Evolutionary conservation across 495 filamentous ascomycete species (phyloP).

Genomic region (Xylaria grammica): DNA sequence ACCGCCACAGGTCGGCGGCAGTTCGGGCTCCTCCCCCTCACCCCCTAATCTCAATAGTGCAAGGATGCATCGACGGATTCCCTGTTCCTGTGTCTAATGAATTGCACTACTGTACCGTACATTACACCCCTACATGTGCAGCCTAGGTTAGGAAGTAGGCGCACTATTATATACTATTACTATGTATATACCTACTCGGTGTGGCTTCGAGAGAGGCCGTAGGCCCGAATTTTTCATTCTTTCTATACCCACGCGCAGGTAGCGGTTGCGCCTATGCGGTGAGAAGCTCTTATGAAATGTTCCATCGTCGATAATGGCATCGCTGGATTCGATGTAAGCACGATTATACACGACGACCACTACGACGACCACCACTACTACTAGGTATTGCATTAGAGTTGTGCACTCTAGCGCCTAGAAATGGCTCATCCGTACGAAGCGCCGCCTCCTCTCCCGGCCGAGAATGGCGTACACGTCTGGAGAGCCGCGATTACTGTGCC

Average conservation of each 20-base stretch:
- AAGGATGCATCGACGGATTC: constrained; percentile 5
- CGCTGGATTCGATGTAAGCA: constrained; percentile 25
- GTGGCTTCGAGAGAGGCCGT: neutral
- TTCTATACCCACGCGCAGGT: constrained; percentile 8
- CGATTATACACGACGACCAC: too few species aligned
- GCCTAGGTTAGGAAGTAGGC: neutral
- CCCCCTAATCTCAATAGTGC: constrained; percentile 9
- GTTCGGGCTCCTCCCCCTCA: neutral
- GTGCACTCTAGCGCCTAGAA: constrained; percentile 5
- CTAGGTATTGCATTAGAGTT: constrained; percentile 15
- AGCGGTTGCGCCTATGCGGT: constrained; percentile 8
- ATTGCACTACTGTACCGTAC: neutral
- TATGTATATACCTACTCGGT: neutral
- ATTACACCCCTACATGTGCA: neutral
- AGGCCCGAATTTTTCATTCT: neutral
- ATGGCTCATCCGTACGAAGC: constrained; percentile 28
- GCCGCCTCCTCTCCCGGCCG: constrained; percentile 32
- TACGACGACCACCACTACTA: too few species aligned
- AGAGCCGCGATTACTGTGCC: constrained; percentile 37
- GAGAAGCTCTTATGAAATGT: neutral
- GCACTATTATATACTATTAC: constrained; percentile 6
- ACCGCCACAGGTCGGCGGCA: neutral
- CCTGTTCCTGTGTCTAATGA: neutral
- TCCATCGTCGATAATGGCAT: constrained; percentile 1
- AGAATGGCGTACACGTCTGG: constrained; percentile 39